Evolutionary conservation across 2,329 filamentous ascomycete genomes (phyloP).

Genomic region (Thelonectria discophora): DNA sequence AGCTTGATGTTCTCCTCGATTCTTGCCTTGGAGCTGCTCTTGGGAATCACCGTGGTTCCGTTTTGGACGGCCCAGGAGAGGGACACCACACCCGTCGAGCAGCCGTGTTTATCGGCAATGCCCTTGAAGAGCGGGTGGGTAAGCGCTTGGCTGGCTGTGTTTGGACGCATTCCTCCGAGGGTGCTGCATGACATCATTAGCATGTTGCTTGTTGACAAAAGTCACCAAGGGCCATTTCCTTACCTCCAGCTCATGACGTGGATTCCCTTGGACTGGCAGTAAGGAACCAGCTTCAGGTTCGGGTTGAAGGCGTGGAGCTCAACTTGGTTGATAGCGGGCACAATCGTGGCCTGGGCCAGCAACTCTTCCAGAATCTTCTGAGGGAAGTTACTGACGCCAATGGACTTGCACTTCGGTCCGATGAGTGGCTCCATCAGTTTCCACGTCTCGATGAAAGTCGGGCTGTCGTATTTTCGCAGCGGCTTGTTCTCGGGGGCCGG

Average conservation of each 20-base stretch:
- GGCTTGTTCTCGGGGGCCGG: slow-evolving; percentile 33
- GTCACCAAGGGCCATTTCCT: neutral
- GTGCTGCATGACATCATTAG: slow-evolving; percentile 5
- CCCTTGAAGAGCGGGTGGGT: slow-evolving; percentile 10
- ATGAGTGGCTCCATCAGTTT: slow-evolving; percentile 13
- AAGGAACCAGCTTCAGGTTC: slow-evolving; percentile 8
- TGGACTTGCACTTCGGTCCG: slow-evolving; percentile 15
- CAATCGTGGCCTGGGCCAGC: slow-evolving; percentile 1
- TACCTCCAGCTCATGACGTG: slow-evolving; percentile 21
- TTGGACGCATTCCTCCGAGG: slow-evolving; percentile 2
- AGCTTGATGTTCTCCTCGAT: slow-evolving; percentile 19
- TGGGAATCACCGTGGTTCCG: slow-evolving; percentile 14
- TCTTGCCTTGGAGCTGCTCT: slow-evolving; percentile 13
- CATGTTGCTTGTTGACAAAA: no score
- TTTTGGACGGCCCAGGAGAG: slow-evolving; percentile 17
- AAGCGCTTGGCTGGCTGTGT: neutral
- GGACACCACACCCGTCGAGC: slow-evolving; percentile 6
- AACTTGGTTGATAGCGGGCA: slow-evolving; percentile 17
- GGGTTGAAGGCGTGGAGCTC: slow-evolving; percentile 17
- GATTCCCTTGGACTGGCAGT: slow-evolving; percentile 17
- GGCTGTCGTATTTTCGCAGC: slow-evolving; percentile 36
- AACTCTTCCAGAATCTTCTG: slow-evolving; percentile 14
- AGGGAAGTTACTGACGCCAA: slow-evolving; percentile 20
- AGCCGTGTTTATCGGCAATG: slow-evolving; percentile 2
- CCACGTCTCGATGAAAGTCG: slow-evolving; percentile 38